A percentile compares a stretch with the other conserved stretches of the same genome.
These are phyloP conservation scores for Termitomyces sp. DNA, from an alignment of 768 basidiomycete genomes.

Conservation along the genomic window DNA sequence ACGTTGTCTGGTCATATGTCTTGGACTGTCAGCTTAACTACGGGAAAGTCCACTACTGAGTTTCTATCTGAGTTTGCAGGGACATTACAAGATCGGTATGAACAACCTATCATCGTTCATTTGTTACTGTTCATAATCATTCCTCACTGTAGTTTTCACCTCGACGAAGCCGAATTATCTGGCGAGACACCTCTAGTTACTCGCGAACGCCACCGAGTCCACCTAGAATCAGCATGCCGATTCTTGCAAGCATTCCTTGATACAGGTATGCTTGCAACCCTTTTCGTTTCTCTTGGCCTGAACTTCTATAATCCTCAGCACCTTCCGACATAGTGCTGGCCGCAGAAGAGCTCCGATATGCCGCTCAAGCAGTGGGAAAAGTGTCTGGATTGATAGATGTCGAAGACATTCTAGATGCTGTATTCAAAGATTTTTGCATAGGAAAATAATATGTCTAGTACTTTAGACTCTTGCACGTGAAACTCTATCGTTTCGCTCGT, in stretches of 20 bases:
- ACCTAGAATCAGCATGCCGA: slow-evolving; percentile 58
- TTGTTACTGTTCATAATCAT: neutral
- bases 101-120: neutral
- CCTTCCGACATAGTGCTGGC: slow-evolving; percentile 72
- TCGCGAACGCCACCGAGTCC: slow-evolving; percentile 72
- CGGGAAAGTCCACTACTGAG: slow-evolving; percentile 45
- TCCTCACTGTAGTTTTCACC: slow-evolving; percentile 19
- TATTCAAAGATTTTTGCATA: slow-evolving; percentile 87
- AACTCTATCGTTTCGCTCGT: slow-evolving; percentile 8
- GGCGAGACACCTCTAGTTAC: slow-evolving; percentile 62
- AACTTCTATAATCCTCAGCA: slow-evolving; percentile 28
- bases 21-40: slow-evolving; percentile 64
- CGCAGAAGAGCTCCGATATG: slow-evolving; percentile 87
- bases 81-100: slow-evolving; percentile 46
- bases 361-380: slow-evolving; percentile 75
- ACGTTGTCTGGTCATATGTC: slow-evolving; percentile 12
- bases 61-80: slow-evolving; percentile 58
- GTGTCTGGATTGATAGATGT: slow-evolving; percentile 78
- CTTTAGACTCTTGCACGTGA: neutral
- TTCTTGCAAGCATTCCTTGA: slow-evolving; percentile 61
- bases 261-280: slow-evolving; percentile 10
- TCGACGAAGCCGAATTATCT: slow-evolving; percentile 17
- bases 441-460: slow-evolving; percentile 44
- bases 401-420: slow-evolving; percentile 77
- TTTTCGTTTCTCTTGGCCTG: neutral